Evolutionary conservation across 2,329 filamentous ascomycete genomes (phyloP).

Genomic region (Hymenoscyphus linearis): DNA sequence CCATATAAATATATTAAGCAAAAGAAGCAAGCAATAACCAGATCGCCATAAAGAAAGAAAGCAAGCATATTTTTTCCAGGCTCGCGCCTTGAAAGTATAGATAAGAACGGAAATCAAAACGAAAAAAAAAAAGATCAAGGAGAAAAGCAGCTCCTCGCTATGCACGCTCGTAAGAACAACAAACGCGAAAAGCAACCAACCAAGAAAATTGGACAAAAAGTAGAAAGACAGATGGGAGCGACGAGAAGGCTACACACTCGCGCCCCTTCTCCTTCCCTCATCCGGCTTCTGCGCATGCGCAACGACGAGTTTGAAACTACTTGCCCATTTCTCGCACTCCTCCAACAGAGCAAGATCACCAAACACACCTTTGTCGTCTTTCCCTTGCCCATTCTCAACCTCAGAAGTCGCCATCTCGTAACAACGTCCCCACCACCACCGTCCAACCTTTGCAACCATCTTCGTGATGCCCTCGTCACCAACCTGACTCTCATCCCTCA

Average conservation of each 20-base stretch:
- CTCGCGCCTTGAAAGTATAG: constrained; percentile 10
- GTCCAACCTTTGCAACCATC: constrained; percentile 84
- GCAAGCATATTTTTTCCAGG: constrained; percentile 3
- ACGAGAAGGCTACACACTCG: constrained; percentile 20
- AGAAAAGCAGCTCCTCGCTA: constrained; percentile 8
- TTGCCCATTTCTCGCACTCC: constrained; percentile 82
- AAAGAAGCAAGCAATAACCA: constrained; percentile 8
- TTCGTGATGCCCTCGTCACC: constrained; percentile 84
- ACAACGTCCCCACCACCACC: constrained; percentile 95
- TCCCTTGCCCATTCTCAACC: too few species aligned
- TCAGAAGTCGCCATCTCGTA: constrained; percentile 84
- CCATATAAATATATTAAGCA: neutral
- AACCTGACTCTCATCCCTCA: constrained; percentile 61
- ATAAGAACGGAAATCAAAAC: neutral
- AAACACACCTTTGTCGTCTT: constrained; percentile 62
- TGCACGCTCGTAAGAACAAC: constrained; percentile 6
- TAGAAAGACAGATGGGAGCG: neutral
- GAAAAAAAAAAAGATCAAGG: neutral
- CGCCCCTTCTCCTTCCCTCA: constrained; percentile 22
- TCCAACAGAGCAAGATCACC: constrained; percentile 65
- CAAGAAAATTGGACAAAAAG: neutral
- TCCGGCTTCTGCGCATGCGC: constrained; percentile 57
- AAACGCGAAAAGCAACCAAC: neutral
- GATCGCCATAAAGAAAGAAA: constrained; percentile 6
- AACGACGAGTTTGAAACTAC: constrained; percentile 84